Evolutionary conservation across 805 yeast genomes (phyloP), one percentile per base, ranked within the genome.

Genomic region (Kluyveromyces lactis): DNA sequence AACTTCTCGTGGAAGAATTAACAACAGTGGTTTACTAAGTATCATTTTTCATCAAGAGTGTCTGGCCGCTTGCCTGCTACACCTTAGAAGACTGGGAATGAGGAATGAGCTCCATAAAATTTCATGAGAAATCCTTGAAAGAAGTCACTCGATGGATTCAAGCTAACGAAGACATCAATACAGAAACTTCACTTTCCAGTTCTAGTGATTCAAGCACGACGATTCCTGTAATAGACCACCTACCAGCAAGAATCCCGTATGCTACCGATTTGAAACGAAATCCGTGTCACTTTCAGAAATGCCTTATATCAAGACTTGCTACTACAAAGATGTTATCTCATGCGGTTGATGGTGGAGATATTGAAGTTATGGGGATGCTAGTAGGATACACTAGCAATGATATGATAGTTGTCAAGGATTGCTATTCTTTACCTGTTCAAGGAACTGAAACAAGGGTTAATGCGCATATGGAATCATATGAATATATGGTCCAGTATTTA

Each of bases 401-500:
- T 15, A 66, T 67, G 5, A 71, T 87, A 42, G 71, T 82, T 2
- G 82, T 92, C 2, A 70, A 78, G 69, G 96, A 90, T 58, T 80
- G 79, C 8, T 90, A 82, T 58, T 79, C 87, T 11, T 63, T 92
- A 28, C 97, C 97, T 0, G 97, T 90, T 1, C 90, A 85, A 56
- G 97, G 97, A 1, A 89, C 97, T 0, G 97, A 92, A 57, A 86
- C 96, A 0, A 61, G 97, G 36, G 98, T 90, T 26, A 92, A 92
- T 60, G 97, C 97, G 0, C 87, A 84, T 53, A 78, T 79, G 13
- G 97, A 90, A 54, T 95, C 94, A 0, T 89, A 89, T 59, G 97
- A 90, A 58, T 92, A 81, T 57, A 89, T 92, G 95, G 92, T 89
- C 1, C 80, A 77, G 43, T 87, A 84, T 58, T 64, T 84, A 38